Evolutionary conservation across 805 yeast genomes (phyloP).

Genomic region (Lipomyces lipofer): DNA sequence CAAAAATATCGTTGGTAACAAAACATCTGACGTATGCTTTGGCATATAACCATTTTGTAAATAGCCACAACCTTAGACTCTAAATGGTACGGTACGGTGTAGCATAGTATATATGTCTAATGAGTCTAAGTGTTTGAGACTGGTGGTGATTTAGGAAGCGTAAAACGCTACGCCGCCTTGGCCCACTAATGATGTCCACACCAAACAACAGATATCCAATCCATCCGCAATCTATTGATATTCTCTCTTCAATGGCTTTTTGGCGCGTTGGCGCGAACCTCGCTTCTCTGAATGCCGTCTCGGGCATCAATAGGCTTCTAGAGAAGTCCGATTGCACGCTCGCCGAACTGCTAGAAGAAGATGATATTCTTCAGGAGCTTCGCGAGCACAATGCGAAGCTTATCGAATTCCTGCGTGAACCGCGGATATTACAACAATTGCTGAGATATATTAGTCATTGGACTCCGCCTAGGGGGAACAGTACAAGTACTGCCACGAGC

Average conservation of each 20-base stretch:
- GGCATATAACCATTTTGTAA: no score
- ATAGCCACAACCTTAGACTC: no score
- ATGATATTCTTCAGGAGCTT: conserved; percentile 70
- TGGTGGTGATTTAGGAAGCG: no score
- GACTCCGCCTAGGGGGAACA: conserved; percentile 16
- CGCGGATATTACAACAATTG: conserved; percentile 67
- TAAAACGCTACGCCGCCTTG: no score
- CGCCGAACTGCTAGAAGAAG: conserved; percentile 66
- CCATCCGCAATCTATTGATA: neutral
- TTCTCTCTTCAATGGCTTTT: conserved; percentile 47
- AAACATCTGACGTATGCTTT: no score
- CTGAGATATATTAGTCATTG: conserved; percentile 56
- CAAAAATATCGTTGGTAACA: no score
- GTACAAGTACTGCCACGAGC: neutral
- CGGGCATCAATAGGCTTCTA: conserved; percentile 39
- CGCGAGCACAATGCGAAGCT: conserved; percentile 71
- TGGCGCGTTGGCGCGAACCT: conserved; percentile 56
- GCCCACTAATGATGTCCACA: no score
- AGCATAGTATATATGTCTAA: no score
- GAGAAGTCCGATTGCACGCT: conserved; percentile 49
- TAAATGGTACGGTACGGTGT: no score
- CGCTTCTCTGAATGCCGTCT: conserved; percentile 48
- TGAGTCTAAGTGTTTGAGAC: no score
- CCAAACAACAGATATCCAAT: no score
- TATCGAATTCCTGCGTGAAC: conserved; percentile 76